Evolutionary conservation across 192 early-diverging fungal genomes (phyloP), one percentile per base, ranked within the genome.

Genomic region (Jimgerdemannia flammicorona): DNA sequence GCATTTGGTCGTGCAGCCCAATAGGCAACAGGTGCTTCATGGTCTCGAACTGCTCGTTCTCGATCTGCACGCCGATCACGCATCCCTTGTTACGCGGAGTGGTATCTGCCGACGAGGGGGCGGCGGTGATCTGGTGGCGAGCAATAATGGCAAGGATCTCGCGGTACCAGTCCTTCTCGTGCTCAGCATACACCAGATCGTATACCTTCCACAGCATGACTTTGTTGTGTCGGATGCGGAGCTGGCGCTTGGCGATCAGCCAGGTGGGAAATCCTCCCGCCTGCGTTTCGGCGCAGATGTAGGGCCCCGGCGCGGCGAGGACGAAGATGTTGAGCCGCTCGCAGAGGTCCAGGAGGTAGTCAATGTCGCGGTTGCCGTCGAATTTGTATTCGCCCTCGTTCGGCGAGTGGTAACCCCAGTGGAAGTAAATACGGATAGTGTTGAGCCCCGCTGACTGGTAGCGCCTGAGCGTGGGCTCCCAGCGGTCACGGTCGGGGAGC

Each of bases 391-490:
- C 77, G 44, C 90, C 91, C 71, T 92, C 85, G 65, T 79, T 82
- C 9, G 94, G 89, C n/a, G 91, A 93, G 79, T 94, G 92, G 78
- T 87, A 94, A 4, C 92, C 94, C 95, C 95, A 96, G 77, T 95
- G 92, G 79, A 97, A 95, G 73, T 94, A 94, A 70, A 97, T 93
- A 14, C 95, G 90, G 76, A 97, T 91, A 18, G 91, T 82, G 74
- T 91, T 96, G 43, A 95, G 85, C 1, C 95, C 95, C 18, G 86
- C 81, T 4, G 90, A 85, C 65, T 90, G 89, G 87, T 92, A 92
- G 76, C 90, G 88, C 73, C 86, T 82, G 43, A 97, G 84, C 44
- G 93, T 87, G 29, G 77, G 79, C 43, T 78, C 72, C 95, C 95
- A 97, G 7, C 90, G 81, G 3, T 74, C 63, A 40, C 78, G 65